A percentile compares a stretch with the other conserved stretches of the same genome.
phyloP scores from a whole-genome alignment of 805 yeast species.

The Grigorovia transvaalensis region DNA sequence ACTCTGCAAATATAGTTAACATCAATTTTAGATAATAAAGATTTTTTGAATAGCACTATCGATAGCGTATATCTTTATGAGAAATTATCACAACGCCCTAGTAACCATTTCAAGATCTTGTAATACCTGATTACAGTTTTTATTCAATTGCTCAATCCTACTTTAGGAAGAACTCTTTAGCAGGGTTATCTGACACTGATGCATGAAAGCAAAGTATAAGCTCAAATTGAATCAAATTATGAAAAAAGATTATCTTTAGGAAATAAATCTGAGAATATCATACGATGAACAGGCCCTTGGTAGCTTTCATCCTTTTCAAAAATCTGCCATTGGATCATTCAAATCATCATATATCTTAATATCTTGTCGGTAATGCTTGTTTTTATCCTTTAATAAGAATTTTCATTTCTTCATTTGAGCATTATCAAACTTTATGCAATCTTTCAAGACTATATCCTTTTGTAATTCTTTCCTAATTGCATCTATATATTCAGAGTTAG shows the following conservation, averaged over 20 bases:
- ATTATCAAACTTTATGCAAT: not conserved
- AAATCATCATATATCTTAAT: slow-evolving; percentile 2
- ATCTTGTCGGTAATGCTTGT: not conserved
- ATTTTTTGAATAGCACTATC: not conserved
- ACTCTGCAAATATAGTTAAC: not conserved
- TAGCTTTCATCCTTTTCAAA: no score
- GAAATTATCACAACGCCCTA: not conserved
- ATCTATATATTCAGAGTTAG: slow-evolving; percentile 39
- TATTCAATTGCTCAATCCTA: slow-evolving; percentile 17
- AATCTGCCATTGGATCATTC: slow-evolving; percentile 4
- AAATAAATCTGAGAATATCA: not conserved
- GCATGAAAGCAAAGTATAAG: slow-evolving; percentile 17
- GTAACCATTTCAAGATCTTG: not conserved
- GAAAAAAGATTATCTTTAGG: slow-evolving; percentile 11
- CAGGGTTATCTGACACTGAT: slow-evolving; percentile 12
- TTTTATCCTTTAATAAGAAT: not conserved
- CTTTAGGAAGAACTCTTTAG: slow-evolving; percentile 17
- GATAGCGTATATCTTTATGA: not conserved
- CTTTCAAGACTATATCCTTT: slow-evolving; percentile 14
- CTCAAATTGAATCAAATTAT: slow-evolving; percentile 4
- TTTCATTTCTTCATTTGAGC: not conserved
- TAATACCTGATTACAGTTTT: not conserved
- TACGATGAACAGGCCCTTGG: not conserved
- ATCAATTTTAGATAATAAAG: not conserved
- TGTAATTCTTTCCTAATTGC: slow-evolving; percentile 26